Percentiles rank a stretch among this genome's conserved stretches.
phyloP scores from a whole-genome alignment of 352 stramenopile species.

The Plasmopara muralis region DNA sequence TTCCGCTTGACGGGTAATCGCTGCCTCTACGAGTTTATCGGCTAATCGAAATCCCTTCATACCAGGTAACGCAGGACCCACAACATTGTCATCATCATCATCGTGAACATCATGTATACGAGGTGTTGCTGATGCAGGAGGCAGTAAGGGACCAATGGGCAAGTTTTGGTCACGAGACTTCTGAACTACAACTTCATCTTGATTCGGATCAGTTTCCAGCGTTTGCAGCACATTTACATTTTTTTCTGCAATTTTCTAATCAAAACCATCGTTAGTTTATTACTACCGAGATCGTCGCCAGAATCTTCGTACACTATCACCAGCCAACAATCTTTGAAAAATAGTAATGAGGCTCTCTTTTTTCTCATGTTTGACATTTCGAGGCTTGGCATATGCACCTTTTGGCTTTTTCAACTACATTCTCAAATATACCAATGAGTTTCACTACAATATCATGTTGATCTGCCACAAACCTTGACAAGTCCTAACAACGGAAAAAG shows the following conservation, averaged over 20 bases:
- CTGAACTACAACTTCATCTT: slow-evolving; percentile 4
- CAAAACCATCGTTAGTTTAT: no score
- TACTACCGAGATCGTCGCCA: no score
- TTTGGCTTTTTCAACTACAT: slow-evolving; percentile 42
- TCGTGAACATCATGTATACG: slow-evolving; percentile 2
- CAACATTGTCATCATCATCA: slow-evolving; percentile 39
- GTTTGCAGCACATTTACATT: no score
- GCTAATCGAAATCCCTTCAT: slow-evolving; percentile 71
- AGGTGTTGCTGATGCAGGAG: slow-evolving; percentile 17
- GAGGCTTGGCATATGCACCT: slow-evolving; percentile 43
- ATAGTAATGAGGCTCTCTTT: slow-evolving; percentile 40
- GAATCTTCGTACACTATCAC: slow-evolving; percentile 1
- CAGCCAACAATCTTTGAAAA: slow-evolving; percentile 40
- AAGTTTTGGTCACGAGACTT: slow-evolving; percentile 17
- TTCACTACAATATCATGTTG: no score
- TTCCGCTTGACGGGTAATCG: slow-evolving; percentile 56
- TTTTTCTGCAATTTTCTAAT: no score
- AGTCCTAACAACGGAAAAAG: slow-evolving; percentile 73
- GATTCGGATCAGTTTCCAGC: not conserved
- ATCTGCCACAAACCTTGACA: slow-evolving; percentile 31
- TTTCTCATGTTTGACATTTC: slow-evolving; percentile 6
- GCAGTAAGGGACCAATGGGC: slow-evolving; percentile 53
- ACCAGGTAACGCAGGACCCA: slow-evolving; percentile 67
- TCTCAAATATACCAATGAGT: not conserved
- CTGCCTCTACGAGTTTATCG: slow-evolving; percentile 59